Evolutionary conservation across 2,329 filamentous ascomycete species (phyloP).

Genomic region (Colletotrichum musicola): DNA sequence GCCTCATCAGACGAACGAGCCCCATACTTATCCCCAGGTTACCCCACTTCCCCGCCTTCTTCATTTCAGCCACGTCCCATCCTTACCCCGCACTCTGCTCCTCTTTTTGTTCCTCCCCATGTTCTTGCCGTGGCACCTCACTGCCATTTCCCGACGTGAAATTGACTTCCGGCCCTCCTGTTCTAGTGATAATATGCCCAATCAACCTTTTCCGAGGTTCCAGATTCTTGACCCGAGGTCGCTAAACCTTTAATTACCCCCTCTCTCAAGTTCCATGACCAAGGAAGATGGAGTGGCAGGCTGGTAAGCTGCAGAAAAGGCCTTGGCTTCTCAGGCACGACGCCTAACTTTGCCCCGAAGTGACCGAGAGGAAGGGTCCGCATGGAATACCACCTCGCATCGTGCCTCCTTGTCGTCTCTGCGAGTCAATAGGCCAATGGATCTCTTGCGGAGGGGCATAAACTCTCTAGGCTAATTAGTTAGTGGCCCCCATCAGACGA

Average conservation of each 20-base stretch:
- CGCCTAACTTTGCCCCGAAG: conserved; percentile 33
- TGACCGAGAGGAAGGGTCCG: conserved; percentile 26
- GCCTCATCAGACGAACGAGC: neutral
- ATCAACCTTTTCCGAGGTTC: neutral
- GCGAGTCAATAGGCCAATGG: too few relatives aligned
- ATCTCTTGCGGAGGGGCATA: neutral
- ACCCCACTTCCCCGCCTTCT: conserved; percentile 9
- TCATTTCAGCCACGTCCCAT: neutral
- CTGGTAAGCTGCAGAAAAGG: conserved; percentile 20
- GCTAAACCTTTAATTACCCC: neutral
- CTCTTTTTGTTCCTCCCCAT: neutral
- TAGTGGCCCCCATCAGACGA: neutral
- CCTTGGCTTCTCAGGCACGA: neutral
- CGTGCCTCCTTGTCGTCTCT: neutral
- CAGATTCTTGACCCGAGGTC: neutral
- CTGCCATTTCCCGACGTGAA: neutral
- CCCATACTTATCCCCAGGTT: conserved; percentile 25
- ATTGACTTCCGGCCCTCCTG: neutral
- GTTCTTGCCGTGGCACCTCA: too few relatives aligned
- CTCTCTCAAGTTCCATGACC: neutral
- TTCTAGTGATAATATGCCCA: neutral
- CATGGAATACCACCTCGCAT: conserved; percentile 14
- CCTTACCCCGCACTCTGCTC: conserved; percentile 14
- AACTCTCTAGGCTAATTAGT: conserved; percentile 1
- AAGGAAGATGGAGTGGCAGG: neutral